These are phyloP conservation scores for Ceratobasidium sp. DNA, from an alignment of 1,284 basidiomycete species.

Conservation along the genomic window DNA sequence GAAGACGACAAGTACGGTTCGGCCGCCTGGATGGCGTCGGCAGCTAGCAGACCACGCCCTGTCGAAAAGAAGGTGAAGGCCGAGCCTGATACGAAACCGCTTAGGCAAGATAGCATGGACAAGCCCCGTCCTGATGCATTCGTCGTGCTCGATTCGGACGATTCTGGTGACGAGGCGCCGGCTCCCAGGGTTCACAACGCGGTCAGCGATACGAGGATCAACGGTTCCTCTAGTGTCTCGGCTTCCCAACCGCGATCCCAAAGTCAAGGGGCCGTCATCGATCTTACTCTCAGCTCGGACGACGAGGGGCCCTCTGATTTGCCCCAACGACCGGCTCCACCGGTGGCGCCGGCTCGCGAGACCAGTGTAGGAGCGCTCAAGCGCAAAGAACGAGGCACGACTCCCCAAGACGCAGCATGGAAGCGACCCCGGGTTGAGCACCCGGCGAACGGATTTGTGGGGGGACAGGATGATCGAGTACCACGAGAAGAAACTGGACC, in stretches of 20 bases:
- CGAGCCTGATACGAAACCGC: constrained; percentile 31
- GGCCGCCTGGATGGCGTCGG: constrained; percentile 66
- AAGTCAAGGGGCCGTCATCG: constrained; percentile 66
- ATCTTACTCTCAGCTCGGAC: constrained; percentile 77
- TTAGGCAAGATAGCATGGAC: constrained; percentile 20
- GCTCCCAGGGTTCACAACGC: constrained; percentile 50
- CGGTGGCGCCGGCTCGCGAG: constrained; percentile 15
- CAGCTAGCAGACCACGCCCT: constrained; percentile 60
- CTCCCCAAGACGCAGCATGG: constrained; percentile 68
- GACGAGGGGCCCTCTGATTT: constrained; percentile 69
- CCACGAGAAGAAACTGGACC: constrained; percentile 19
- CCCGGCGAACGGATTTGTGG: constrained; percentile 46
- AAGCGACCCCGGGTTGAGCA: constrained; percentile 73
- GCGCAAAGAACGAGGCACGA: constrained; percentile 65
- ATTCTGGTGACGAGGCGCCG: constrained; percentile 75
- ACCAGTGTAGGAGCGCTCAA: constrained; percentile 59
- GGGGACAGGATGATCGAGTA: constrained; percentile 22
- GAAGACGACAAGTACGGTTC: constrained; percentile 87
- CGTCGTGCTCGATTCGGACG: constrained; percentile 80
- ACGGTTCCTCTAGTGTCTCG: constrained; percentile 12
- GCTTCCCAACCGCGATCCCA: constrained; percentile 18
- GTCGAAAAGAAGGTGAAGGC: constrained; percentile 50
- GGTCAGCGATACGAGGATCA: constrained; percentile 61
- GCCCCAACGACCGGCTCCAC: constrained; percentile 33
- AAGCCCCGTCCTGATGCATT: constrained; percentile 68